phyloP scores from a whole-genome alignment of 73 alveolate genomes.

The Stentor roeselii region DNA sequence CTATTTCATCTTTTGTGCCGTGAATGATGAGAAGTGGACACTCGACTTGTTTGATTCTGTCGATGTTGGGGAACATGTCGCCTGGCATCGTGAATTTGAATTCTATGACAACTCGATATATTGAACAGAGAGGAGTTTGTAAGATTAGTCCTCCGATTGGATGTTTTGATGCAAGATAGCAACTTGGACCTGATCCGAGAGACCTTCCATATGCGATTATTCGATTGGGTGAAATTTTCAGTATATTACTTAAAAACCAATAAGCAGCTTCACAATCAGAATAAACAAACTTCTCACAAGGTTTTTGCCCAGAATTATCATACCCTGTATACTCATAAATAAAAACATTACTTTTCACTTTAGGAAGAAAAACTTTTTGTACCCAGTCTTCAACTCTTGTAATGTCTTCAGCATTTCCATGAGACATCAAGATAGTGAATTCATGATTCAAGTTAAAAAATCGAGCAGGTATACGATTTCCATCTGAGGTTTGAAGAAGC shows the following conservation, averaged over 20 bases:
- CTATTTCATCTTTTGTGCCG: slow-evolving; percentile 79
- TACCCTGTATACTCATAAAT: slow-evolving; percentile 49
- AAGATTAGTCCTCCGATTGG: slow-evolving; percentile 77
- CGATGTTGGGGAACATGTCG: slow-evolving; percentile 85
- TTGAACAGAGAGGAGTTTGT: slow-evolving; percentile 53
- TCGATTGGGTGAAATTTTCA: slow-evolving; percentile 40
- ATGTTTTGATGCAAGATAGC: slow-evolving; percentile 76
- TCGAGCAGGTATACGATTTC: background rate
- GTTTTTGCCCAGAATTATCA: slow-evolving; percentile 44
- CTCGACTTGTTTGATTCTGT: slow-evolving; percentile 67
- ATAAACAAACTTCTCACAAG: slow-evolving; percentile 66
- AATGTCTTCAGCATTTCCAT: slow-evolving; percentile 76
- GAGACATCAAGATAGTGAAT: slow-evolving; percentile 65
- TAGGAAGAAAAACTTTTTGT: background rate
- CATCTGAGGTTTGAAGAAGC: background rate
- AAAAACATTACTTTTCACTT: slow-evolving; percentile 35
- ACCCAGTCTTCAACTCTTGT: slow-evolving; percentile 39
- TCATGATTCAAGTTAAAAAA: slow-evolving; percentile 38
- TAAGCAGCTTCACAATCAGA: slow-evolving; percentile 86
- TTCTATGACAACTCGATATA: slow-evolving; percentile 55
- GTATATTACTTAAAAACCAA: slow-evolving; percentile 44
- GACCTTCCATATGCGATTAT: slow-evolving; percentile 81
- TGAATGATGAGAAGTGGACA: slow-evolving; percentile 84
- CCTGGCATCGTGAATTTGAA: slow-evolving; percentile 58
- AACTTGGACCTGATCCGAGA: slow-evolving; percentile 85